phyloP scores from a whole-genome alignment of 768 basidiomycete genomes.

The Kwoniella shandongensis region DNA sequence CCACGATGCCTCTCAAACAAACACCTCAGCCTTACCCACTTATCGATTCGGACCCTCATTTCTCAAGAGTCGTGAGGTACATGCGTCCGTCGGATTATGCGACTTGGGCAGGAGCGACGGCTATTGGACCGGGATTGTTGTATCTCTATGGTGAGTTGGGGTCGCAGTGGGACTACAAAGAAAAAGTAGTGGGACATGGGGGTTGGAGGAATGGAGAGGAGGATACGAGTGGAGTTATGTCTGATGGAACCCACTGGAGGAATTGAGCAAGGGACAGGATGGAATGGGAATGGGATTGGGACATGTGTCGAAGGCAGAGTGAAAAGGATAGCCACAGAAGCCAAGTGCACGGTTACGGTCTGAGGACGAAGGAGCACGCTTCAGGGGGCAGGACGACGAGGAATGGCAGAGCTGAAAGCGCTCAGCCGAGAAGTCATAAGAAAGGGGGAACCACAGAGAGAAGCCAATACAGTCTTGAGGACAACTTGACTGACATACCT shows the following conservation, averaged over 20 bases:
- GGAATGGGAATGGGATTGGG: too few relatives aligned
- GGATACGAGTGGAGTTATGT: neutral
- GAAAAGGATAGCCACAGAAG: too few relatives aligned
- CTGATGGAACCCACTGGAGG: too few relatives aligned
- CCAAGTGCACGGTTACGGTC: too few relatives aligned
- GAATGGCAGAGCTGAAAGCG: too few relatives aligned
- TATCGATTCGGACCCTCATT: constrained; percentile 92
- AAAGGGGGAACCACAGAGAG: too few relatives aligned
- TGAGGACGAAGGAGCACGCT: too few relatives aligned
- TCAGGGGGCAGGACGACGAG: neutral
- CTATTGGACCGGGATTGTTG: constrained; percentile 74
- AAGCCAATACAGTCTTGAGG: too few relatives aligned
- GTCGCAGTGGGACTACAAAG: neutral
- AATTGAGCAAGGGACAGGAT: too few relatives aligned
- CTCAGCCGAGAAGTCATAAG: too few relatives aligned
- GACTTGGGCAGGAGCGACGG: constrained; percentile 75
- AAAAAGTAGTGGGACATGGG: neutral
- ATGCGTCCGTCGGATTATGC: constrained; percentile 85
- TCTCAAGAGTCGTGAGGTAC: constrained; percentile 79
- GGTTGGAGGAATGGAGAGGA: neutral
- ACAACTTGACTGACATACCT: too few relatives aligned
- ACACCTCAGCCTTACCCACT: constrained; percentile 70
- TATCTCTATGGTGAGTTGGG: constrained; percentile 72
- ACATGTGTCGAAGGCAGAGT: too few relatives aligned
- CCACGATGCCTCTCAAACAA: constrained; percentile 47